Evolutionary conservation across 305 asterid species (phyloP).

Genomic region (Plantago coronopus): DNA sequence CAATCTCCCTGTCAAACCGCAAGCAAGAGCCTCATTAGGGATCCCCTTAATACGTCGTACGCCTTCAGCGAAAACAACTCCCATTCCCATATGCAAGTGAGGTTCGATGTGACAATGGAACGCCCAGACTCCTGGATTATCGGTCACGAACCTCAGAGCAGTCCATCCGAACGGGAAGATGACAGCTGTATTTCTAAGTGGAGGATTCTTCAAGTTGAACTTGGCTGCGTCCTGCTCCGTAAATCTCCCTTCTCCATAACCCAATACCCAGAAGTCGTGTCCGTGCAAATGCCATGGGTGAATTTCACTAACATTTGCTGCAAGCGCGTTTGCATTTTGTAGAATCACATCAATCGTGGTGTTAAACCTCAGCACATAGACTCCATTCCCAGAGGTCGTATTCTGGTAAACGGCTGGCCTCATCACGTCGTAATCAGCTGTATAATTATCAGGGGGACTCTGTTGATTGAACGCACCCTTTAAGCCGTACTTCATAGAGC

Average conservation of each 20-base stretch:
- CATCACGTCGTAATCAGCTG: constrained; percentile 38
- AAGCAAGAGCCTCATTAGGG: constrained; percentile 51
- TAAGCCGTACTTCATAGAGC: constrained; percentile 41
- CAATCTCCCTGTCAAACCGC: constrained; percentile 65
- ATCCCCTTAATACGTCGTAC: constrained; percentile 27
- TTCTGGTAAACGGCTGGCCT: constrained; percentile 47
- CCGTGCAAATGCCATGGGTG: constrained; percentile 94
- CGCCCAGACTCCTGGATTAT: constrained; percentile 88
- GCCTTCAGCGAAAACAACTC: constrained; percentile 66
- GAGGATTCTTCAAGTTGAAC: constrained; percentile 59
- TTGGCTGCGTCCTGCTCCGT: constrained; percentile 28
- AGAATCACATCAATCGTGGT: constrained; percentile 56
- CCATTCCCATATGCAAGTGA: constrained; percentile 82
- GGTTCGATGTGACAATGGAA: constrained; percentile 84
- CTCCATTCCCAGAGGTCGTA: constrained; percentile 46
- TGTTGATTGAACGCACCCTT: constrained; percentile 34
- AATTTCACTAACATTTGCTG: constrained; percentile 50
- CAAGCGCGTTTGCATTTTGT: constrained; percentile 64
- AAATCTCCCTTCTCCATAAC: constrained; percentile 67
- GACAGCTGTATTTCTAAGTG: constrained; percentile 56
- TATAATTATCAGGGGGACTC: constrained; percentile 40
- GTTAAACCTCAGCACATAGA: constrained; percentile 46
- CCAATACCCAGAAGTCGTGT: constrained; percentile 77
- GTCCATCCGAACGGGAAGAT: constrained; percentile 84
- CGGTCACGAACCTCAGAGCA: constrained; percentile 64